Conservation (phyloP, 768 basidiomycete species). For the Tylopilus balloui region DNA sequence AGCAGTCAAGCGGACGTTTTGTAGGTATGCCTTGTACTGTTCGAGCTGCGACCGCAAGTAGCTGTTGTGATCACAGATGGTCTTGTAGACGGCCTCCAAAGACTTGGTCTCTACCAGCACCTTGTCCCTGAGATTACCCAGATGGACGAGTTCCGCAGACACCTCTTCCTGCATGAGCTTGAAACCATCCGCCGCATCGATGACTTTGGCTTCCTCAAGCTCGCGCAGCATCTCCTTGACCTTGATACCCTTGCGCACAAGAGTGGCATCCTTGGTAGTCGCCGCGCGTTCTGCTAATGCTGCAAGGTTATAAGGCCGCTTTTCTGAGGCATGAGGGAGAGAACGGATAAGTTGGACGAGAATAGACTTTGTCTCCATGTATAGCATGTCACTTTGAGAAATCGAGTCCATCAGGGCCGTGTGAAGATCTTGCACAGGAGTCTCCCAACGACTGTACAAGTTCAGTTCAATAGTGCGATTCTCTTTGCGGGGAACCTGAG, state of each 20-base stretch:
- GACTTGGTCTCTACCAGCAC: slow-evolving; percentile 88
- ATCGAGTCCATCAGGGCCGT: slow-evolving; percentile 96
- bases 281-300: slow-evolving; percentile 92
- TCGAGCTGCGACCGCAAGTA: slow-evolving; percentile 95
- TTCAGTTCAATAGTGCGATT: slow-evolving; percentile 90
- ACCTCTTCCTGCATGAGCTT: slow-evolving; percentile 98
- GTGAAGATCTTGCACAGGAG: slow-evolving; percentile 95
- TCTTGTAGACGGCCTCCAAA: slow-evolving; percentile 97
- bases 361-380: slow-evolving; percentile 99
- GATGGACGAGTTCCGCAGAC: slow-evolving; percentile 87
- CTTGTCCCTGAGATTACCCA: slow-evolving; percentile 96
- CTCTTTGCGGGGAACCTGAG: slow-evolving; percentile 97
- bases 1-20: slow-evolving; percentile 90
- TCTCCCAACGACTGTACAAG: slow-evolving; percentile 98
- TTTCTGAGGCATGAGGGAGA: slow-evolving; percentile 77
- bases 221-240: slow-evolving; percentile 99
- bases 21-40: slow-evolving; percentile 98
- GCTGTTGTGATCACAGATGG: slow-evolving; percentile 98
- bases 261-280: slow-evolving; percentile 92
- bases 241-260: slow-evolving; percentile 97
- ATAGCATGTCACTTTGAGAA: slow-evolving; percentile 96
- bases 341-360: slow-evolving; percentile 97
- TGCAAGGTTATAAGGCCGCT: slow-evolving; percentile 83
- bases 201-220: slow-evolving; percentile 83
- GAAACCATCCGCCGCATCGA: slow-evolving; percentile 79